Base-by-base conservation (phyloP, 2,329 filamentous ascomycete species). In the Apiospora koreana region DNA sequence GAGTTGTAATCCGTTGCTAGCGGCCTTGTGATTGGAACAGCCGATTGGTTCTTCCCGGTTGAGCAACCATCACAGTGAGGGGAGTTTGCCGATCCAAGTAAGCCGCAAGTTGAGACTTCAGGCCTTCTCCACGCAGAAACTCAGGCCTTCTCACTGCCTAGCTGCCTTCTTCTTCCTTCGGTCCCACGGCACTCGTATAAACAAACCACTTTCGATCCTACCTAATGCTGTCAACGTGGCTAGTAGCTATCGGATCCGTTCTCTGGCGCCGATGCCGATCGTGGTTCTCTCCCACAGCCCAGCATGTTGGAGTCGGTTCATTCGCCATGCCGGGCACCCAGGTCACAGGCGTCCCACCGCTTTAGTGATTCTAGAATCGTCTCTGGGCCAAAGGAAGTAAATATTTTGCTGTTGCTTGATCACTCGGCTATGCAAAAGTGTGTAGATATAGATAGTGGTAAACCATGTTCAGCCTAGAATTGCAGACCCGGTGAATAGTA, bases 101-200 rank as follows among this genome's bases (percentile, higher is more conserved):
- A 35, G 54, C 54, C 54, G 54, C 54, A 62, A n/a, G 31, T 21
- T 38, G 28, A 4, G 25, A 10, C 21, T n/a, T 62, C 54, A 31
- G 54, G 38, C 31, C n/a, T 38, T 62, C 54, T 58, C 50, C 50
- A 58, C 31, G 54, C 54, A 62, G n/a, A 46, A 38, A 31, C 50
- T 62, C 31, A 38, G 54, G 54, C 54, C 18, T 62, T 62, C 54
- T 58, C 25, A 31, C 50, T 54, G 6, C 50, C 28, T 31, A 3
- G 16, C 43, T 46, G 21, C 43, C 43, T n/a, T 8, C 50, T 38
- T 62, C 23, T 25, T 31, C 48, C 48, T 58, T 54, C 25, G 25
- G 54, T 5, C 54, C 54, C 54, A 62, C 54, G 54, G 54, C 54
- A 58, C 31, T 62, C 54, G 54, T 62, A 38, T 62, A 62, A 62